Percentiles rank a stretch among this genome's conserved stretches.
Evolutionary conservation across 108 stramenopile genomes (phyloP).

Genomic region (Epithemia pelagica): DNA sequence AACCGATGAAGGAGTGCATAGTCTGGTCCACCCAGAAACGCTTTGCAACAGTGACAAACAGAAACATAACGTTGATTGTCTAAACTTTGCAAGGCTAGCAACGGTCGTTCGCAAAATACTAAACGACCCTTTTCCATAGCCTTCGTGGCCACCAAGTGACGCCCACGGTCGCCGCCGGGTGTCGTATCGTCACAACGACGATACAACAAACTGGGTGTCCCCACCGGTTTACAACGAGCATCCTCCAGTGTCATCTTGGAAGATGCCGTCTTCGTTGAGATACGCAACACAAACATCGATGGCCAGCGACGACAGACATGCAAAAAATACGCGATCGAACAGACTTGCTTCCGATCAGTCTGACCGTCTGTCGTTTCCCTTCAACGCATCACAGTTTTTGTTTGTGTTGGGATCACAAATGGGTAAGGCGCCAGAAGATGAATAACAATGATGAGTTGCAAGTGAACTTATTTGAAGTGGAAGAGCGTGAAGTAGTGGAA

Average conservation of each 20-base stretch:
- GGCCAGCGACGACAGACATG: no score
- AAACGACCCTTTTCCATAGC: conserved; percentile 26
- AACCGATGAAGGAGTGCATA: conserved; percentile 24
- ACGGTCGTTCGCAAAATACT: conserved; percentile 47
- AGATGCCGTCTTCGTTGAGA: not conserved
- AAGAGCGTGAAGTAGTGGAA: not conserved
- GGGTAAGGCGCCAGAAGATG: not conserved
- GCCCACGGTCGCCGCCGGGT: conserved; percentile 21
- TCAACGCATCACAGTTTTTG: no score
- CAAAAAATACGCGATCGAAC: no score
- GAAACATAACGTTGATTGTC: conserved; percentile 42
- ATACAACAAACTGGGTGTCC: no score
- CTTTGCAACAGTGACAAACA: conserved; percentile 39
- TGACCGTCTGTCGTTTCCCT: no score
- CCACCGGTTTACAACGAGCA: no score
- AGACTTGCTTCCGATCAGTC: no score
- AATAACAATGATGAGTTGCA: not conserved
- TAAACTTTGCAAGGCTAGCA: conserved; percentile 37
- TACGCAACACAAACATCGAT: no score
- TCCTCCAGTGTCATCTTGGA: no score
- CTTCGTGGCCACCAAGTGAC: conserved; percentile 34
- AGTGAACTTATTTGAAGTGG: not conserved
- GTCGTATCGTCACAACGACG: not conserved
- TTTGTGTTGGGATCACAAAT: no score
- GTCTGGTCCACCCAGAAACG: conserved; percentile 45